Evolutionary conservation across 2,329 filamentous ascomycete species (phyloP).

Genomic region (Trichoderma atrobrunneum): DNA sequence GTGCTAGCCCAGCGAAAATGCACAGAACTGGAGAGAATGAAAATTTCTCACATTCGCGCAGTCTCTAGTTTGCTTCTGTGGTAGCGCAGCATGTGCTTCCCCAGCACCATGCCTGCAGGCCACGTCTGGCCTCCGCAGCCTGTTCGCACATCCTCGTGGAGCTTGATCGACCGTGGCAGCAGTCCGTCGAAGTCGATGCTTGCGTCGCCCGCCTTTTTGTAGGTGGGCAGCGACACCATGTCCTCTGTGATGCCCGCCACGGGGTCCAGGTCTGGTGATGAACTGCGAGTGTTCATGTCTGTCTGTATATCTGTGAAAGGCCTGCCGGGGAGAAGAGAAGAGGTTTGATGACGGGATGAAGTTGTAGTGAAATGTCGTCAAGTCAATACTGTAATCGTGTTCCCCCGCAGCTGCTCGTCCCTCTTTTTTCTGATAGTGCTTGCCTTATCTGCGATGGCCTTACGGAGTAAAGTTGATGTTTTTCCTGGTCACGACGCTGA

Average conservation of each 20-base stretch:
- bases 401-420: slow-evolving; percentile 14
- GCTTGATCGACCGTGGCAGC: slow-evolving; percentile 64
- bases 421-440: slow-evolving; percentile 15
- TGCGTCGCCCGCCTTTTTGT: slow-evolving; percentile 54
- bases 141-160: slow-evolving; percentile 81
- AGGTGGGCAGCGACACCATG: slow-evolving; percentile 56
- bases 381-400: neutral
- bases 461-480: slow-evolving; percentile 9
- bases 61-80: slow-evolving; percentile 60
- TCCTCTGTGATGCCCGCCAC: slow-evolving; percentile 50
- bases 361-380: neutral
- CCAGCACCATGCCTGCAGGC: slow-evolving; percentile 87
- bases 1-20: neutral
- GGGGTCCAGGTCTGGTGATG: slow-evolving; percentile 51
- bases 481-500: slow-evolving; percentile 16
- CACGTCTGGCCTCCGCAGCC: slow-evolving; percentile 93
- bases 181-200: slow-evolving; percentile 69
- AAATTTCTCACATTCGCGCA: slow-evolving; percentile 67
- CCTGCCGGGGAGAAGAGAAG: neutral
- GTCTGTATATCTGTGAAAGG: neutral
- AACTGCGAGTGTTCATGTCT: slow-evolving; percentile 29
- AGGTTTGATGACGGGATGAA: neutral
- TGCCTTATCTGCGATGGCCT: neutral
- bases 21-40: neutral
- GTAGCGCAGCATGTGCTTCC: slow-evolving; percentile 79